Conservation (phyloP, 1,139 yeast genomes). For the Sugiyamaella grinbergsii region DNA sequence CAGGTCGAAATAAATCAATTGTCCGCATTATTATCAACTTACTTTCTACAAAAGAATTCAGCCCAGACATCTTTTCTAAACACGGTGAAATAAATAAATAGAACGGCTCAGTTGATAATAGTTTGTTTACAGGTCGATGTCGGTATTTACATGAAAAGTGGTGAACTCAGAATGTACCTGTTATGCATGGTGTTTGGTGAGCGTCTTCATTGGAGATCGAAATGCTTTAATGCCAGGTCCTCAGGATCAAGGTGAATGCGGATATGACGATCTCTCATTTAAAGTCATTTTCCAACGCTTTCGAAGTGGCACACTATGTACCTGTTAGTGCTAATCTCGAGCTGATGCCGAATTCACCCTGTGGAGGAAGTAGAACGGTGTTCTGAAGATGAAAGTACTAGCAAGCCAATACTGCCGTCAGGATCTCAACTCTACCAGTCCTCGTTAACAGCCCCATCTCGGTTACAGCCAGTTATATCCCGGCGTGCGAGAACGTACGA, state of each 20-base stretch:
- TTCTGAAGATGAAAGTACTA: background rate
- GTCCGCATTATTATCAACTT: slow-evolving; percentile 31
- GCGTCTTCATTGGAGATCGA: too few relatives aligned
- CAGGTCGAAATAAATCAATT: background rate
- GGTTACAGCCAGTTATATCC: background rate
- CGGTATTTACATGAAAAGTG: slow-evolving; percentile 10
- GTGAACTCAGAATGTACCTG: slow-evolving; percentile 9
- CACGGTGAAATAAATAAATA: background rate
- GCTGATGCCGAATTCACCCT: background rate
- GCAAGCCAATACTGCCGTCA: background rate
- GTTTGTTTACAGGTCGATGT: background rate
- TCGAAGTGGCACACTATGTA: background rate
- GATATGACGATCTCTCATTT: background rate
- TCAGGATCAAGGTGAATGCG: background rate
- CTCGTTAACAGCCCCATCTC: background rate
- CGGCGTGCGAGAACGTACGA: background rate
- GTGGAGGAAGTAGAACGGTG: background rate
- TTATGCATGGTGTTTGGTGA: too few relatives aligned
- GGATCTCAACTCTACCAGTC: background rate
- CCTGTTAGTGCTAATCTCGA: background rate
- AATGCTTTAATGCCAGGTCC: background rate
- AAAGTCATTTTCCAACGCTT: background rate
- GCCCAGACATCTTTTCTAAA: slow-evolving; percentile 42
- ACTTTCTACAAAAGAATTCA: slow-evolving; percentile 41
- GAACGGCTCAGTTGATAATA: background rate